These are phyloP conservation scores for Scytalidium lignicola DNA, from an alignment of 2,329 filamentous ascomycete species.

Conservation along the genomic window DNA sequence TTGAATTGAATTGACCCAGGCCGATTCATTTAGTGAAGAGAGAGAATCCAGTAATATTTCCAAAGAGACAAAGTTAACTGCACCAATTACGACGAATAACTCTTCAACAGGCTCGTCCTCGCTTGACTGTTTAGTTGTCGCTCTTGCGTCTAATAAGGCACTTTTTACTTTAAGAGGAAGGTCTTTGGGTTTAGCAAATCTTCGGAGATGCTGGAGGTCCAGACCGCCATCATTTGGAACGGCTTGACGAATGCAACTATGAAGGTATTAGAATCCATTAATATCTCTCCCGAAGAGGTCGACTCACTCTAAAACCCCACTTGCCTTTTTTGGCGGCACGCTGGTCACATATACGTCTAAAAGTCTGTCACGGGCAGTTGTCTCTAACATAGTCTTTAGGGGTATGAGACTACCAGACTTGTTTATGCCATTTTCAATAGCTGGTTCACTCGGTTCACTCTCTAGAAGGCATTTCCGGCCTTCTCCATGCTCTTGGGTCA, in stretches of 20 bases:
- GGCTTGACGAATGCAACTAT: conserved; percentile 50
- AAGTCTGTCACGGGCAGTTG: conserved; percentile 52
- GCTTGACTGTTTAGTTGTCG: conserved; percentile 52
- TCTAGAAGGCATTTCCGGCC: neutral
- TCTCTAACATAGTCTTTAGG: conserved; percentile 60
- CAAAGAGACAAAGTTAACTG: conserved; percentile 44
- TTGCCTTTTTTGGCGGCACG: conserved; percentile 66
- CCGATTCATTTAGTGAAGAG: conserved; percentile 44
- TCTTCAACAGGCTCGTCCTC: conserved; percentile 41
- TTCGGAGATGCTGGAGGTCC: conserved; percentile 65
- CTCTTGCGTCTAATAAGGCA: conserved; percentile 37
- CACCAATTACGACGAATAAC: conserved; percentile 45
- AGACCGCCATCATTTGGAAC: conserved; percentile 57
- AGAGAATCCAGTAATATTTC: conserved; percentile 47
- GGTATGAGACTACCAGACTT: conserved; percentile 41
- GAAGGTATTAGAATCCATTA: conserved; percentile 5
- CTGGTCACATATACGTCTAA: conserved; percentile 66
- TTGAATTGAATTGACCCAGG: conserved; percentile 40
- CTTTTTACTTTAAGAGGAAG: conserved; percentile 61
- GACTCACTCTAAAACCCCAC: conserved; percentile 66
- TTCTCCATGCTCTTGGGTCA: neutral
- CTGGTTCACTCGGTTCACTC: neutral
- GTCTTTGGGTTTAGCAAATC: conserved; percentile 67
- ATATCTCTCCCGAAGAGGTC: conserved; percentile 23
- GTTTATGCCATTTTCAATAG: neutral